Evolutionary conservation across 139 green algal species (phyloP), one percentile per base, ranked within the genome.

Genomic region (Micractinium conductrix): DNA sequence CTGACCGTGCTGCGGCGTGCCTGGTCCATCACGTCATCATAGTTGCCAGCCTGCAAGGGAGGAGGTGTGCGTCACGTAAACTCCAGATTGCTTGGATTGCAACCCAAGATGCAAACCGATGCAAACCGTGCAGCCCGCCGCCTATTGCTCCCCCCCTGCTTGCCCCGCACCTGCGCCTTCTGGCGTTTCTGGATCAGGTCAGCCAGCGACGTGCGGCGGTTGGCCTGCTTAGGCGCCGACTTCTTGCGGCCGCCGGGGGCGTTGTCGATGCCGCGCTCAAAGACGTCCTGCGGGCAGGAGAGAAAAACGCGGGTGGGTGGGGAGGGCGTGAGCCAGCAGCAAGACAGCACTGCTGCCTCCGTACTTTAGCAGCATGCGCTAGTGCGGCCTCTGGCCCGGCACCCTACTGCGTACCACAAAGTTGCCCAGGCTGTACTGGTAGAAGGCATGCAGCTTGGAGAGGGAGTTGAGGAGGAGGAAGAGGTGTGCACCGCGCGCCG

Each of bases 381-480:
- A n/a, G n/a, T n/a, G n/a, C n/a, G n/a, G n/a, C n/a, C n/a, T n/a
- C n/a, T n/a, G n/a, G n/a, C n/a, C n/a, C n/a, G n/a, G n/a, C n/a
- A n/a, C n/a, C n/a, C n/a, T n/a, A n/a, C n/a, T n/a, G 73, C 96
- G 91, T 74, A 88, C 90, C 73, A 97, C 91, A 86, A 96, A 98
- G 87, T 93, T 95, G 67, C 92, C 93, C 92, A 98, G 98, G 45
- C 91, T 96, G 90, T 95, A 98, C 83, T 96, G 93, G 91, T 98
- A 98, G 74, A 96, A 89, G 63, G 89, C 91, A 88, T 98, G 93
- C 44, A 98, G 90, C n/a, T 91, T 92, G 76, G 95, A 91, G 17
- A 98, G 93, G 69, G 93, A 93, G 89, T 98, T 93, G 75, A 98
- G 92, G 2, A 98, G 90, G 91, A 98, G 98, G 93, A 97, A 98